Evolutionary conservation across 495 filamentous ascomycete species (phyloP).

Genomic region (Xylaria acuta): DNA sequence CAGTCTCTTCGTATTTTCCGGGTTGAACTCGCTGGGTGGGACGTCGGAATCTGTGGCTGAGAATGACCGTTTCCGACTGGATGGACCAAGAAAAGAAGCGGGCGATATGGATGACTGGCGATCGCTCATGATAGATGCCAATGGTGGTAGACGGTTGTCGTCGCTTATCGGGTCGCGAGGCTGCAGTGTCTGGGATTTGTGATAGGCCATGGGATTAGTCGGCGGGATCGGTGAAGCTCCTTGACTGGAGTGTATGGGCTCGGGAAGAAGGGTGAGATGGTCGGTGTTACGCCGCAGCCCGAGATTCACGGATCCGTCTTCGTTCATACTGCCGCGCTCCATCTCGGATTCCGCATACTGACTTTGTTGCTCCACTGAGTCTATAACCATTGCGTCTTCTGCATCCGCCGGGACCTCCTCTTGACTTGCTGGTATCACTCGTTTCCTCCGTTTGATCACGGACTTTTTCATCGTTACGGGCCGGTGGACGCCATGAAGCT

Average conservation of each 20-base stretch:
- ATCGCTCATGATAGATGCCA: conserved; percentile 53
- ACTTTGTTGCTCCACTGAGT: conserved; percentile 52
- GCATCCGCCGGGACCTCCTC: conserved; percentile 50
- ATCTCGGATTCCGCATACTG: conserved; percentile 45
- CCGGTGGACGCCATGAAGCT: conserved; percentile 90
- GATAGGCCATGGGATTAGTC: conserved; percentile 53
- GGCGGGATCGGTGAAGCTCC: conserved; percentile 46
- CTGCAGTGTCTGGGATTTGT: conserved; percentile 44
- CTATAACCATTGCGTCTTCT: conserved; percentile 49
- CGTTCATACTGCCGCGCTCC: conserved; percentile 57
- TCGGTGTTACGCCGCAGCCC: conserved; percentile 60
- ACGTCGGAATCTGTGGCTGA: conserved; percentile 60
- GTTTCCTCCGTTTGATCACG: conserved; percentile 93
- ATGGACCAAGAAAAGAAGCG: conserved; percentile 57
- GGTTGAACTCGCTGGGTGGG: conserved; percentile 33
- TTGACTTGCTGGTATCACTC: conserved; percentile 83
- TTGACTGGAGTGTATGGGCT: conserved; percentile 46
- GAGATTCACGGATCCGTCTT: conserved; percentile 64
- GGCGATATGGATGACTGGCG: conserved; percentile 59
- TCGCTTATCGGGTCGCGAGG: conserved; percentile 53
- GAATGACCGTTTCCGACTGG: conserved; percentile 68
- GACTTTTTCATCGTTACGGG: conserved; percentile 97
- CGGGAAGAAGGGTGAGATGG: conserved; percentile 54
- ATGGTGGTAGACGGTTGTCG: conserved; percentile 62
- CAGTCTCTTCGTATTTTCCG: conserved; percentile 61